Conservation (phyloP, 2,329 filamentous ascomycete genomes). For the Trichoderma cornu-damae region DNA sequence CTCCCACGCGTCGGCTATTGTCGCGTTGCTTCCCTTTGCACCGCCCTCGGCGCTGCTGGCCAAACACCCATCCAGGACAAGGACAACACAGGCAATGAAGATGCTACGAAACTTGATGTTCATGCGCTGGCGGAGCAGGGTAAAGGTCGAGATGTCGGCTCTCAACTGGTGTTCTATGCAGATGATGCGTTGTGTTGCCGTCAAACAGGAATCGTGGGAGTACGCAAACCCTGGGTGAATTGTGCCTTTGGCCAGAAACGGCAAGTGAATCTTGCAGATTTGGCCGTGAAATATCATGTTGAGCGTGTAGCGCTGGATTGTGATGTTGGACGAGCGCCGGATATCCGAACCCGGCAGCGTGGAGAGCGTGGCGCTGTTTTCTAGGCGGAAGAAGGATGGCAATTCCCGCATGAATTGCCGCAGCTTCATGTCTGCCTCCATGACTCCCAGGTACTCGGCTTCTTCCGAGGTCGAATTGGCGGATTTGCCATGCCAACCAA, state of each 20-base stretch:
- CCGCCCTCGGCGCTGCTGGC: conserved; percentile 21
- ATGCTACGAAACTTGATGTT: conserved; percentile 32
- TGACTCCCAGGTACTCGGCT: conserved; percentile 30
- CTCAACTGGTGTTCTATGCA: conserved; percentile 28
- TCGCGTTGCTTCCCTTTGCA: conserved; percentile 24
- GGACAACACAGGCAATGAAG: conserved; percentile 32
- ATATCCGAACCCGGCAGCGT: conserved; percentile 24
- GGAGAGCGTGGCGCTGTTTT: conserved; percentile 19
- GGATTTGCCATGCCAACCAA: conserved; percentile 31
- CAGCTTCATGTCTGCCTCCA: conserved; percentile 32
- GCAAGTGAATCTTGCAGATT: conserved; percentile 34
- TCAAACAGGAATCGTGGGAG: conserved; percentile 31
- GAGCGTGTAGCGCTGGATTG: conserved; percentile 31
- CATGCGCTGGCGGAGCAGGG: conserved; percentile 28
- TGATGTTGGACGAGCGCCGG: conserved; percentile 24
- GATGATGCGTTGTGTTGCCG: conserved; percentile 31
- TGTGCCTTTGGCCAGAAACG: conserved; percentile 32
- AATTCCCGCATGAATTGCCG: conserved; percentile 28
- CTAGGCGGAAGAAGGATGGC: conserved; percentile 29
- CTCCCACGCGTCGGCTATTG: conserved; percentile 31
- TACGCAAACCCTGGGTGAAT: conserved; percentile 32
- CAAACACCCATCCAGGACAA: conserved; percentile 33
- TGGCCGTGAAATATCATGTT: conserved; percentile 34
- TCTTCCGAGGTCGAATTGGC: conserved; percentile 28
- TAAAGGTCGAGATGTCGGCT: conserved; percentile 26